Base-by-base conservation (phyloP, 2,329 filamentous ascomycete species). In the Paecilomyces formosus region DNA sequence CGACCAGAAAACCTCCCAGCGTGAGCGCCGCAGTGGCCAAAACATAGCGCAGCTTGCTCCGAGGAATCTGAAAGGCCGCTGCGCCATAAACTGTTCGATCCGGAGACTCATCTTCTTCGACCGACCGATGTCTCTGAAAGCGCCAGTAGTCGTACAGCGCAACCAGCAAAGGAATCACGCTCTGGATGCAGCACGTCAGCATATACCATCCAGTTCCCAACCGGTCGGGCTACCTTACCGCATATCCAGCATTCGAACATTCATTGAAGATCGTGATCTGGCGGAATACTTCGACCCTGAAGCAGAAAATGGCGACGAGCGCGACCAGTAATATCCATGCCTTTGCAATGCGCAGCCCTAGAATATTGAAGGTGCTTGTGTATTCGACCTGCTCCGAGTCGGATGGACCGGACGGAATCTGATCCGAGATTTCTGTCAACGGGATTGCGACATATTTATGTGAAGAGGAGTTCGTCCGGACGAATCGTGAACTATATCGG, bases 71-170 rank as follows among this genome's bases (percentile, higher is more conserved):
- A 24, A 65, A 65, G 24, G 70, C 65, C 26, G 70, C 55, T 21
- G 69, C 65, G 53, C 73, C 71, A 57, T 68, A 72, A 7, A 72
- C 50, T n/a, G 67, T 39, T 26, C 55, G 54, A 66, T 22, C 50
- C 53, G 53, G 45, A 18, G 15, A 21, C 21, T 18, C 67, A 31
- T 58, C 30, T 53, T 62, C 65, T 7, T 68, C 63, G 11, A 59
- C 58, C n/a, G 62, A 55, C 54, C 65, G 65, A 6, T 50, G 57
- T 57, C 66, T 63, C 57, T 69, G 68, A 21, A 69, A 68, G 60
- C 71, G 68, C 64, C 71, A 69, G 52, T 71, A 75, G 59, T 78
- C 76, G 56, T 78, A 77, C 3, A 76, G 26, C 1, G 73, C 73
- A 53, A 79, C 55, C 3, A 76, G 49, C 49, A 79, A 70, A 3